These are phyloP conservation scores for Sambucus nigra DNA, from an alignment of 129 eudicot species.

Conservation along the genomic window DNA sequence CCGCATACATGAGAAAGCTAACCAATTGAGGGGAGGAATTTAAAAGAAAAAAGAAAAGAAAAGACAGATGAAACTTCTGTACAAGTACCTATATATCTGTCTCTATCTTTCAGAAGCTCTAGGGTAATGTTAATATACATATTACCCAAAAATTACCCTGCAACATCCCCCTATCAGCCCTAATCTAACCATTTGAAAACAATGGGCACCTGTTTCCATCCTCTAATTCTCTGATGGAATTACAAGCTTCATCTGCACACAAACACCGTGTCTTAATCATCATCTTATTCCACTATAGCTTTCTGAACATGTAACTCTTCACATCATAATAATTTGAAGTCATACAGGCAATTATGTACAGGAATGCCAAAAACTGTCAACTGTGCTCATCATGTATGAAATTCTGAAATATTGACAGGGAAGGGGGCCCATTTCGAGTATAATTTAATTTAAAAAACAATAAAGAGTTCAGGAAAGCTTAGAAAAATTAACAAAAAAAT, in stretches of 20 bases:
- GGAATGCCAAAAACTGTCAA: neutral
- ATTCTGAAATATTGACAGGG: too few species aligned
- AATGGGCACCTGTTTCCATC: constrained; percentile 22
- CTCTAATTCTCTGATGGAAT: constrained; percentile 18
- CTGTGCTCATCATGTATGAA: too few species aligned
- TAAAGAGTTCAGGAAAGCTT: too few species aligned
- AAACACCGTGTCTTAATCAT: constrained; percentile 5
- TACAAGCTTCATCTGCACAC: constrained; percentile 36
- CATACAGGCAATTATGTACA: neutral
- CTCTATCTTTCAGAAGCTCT: constrained; percentile 36
- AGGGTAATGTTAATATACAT: constrained; percentile 45
- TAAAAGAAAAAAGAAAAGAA: constrained; percentile 7
- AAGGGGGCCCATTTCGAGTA: too few species aligned
- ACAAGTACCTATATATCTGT: constrained; percentile 54
- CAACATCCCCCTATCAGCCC: constrained; percentile 18
- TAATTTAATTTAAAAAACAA: too few species aligned
- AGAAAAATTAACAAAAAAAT: too few species aligned
- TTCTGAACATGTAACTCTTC: neutral
- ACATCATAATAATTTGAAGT: neutral
- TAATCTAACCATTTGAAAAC: constrained; percentile 14
- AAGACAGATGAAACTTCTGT: constrained; percentile 42
- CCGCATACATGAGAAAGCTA: constrained; percentile 17
- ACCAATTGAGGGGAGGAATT: neutral
- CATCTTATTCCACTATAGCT: neutral
- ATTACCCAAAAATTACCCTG: constrained; percentile 40